Base-by-base conservation (phyloP, 441 rosid genomes). In the Adansonia madagascariensis region DNA sequence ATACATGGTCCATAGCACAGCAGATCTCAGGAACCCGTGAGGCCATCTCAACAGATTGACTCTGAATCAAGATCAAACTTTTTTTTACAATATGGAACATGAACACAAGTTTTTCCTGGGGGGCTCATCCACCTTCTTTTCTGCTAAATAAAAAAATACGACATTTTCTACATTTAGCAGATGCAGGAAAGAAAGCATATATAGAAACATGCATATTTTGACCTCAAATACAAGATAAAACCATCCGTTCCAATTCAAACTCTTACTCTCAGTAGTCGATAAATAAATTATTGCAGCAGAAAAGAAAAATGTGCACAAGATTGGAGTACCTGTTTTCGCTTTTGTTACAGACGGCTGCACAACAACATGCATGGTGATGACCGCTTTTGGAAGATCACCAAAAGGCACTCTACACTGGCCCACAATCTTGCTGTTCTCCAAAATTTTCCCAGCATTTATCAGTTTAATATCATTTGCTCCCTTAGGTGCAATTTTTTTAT, bases 361-460 rank as follows among this genome's bases (percentile, higher is more conserved):
- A 7, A 93, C 98, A 75, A 95, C 98, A 75, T 95, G 99, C 99
- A 95, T 95, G 77, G 93, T 93, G 68, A 93, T 92, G 75, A 88
- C 89, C 11, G 88, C 92, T 63, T 83, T 84, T 9, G 91, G 86
- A 79, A 93, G 91, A 73, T 92, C 95, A 31, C 92, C 97, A 80
- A 91, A 93, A 3, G 94, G 98, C 73, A 71, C 87, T 78, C 82
- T 90, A 85, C 98, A 95, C 74, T 91, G 97, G 11, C 92, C 97
- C 64, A 95, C 94, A 11, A 94, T 95, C 92, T 84, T 92, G 83
- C 68, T 82, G 86, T 89, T 93, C 80, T 93, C 99, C 89, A 95
- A 85, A 77, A 95, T 85, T 85, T 91, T 92, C 46, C 98, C 99
- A 64, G 94, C 92, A 82, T 82, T 92, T 82, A 95, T 93, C 84